A percentile compares a stretch with the other conserved stretches of the same genome.
Conservation (phyloP, 2,329 filamentous ascomycete genomes). For the Colletotrichum echinochloae region DNA sequence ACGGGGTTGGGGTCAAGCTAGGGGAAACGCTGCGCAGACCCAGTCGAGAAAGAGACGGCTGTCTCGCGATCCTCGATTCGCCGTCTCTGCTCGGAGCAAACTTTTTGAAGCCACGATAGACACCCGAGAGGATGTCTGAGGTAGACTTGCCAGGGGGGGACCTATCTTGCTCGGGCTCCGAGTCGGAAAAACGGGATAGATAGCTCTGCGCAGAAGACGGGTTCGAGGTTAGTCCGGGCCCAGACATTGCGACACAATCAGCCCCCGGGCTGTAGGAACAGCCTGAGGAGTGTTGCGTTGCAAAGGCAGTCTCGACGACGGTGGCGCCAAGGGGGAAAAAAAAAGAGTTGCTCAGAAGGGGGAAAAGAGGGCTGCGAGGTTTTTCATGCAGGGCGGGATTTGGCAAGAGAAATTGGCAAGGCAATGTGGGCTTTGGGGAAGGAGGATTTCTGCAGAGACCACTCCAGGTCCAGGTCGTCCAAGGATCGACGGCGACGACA, state of each 20-base stretch:
- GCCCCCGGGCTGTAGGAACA: slow-evolving; percentile 27
- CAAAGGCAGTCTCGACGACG: slow-evolving; percentile 6
- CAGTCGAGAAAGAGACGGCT: slow-evolving; percentile 55
- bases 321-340: no score
- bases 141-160: slow-evolving; percentile 49
- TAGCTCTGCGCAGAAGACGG: slow-evolving; percentile 48
- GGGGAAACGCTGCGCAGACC: slow-evolving; percentile 51
- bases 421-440: slow-evolving; percentile 8
- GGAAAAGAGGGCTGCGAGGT: background rate
- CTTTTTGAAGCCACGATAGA: slow-evolving; percentile 65
- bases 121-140: slow-evolving; percentile 63
- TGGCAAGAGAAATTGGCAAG: background rate
- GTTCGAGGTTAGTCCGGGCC: slow-evolving; percentile 50
- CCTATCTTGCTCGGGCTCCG: slow-evolving; percentile 55
- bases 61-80: slow-evolving; percentile 56
- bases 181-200: slow-evolving; percentile 57
- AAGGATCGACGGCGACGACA: background rate
- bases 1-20: slow-evolving; percentile 45
- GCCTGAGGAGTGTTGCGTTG: slow-evolving; percentile 11
- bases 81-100: slow-evolving; percentile 59
- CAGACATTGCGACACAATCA: slow-evolving; percentile 36
- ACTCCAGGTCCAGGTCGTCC: slow-evolving; percentile 1
- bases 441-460: background rate
- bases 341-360: slow-evolving; percentile 4
- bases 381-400: slow-evolving; percentile 30